Evolutionary conservation across 108 stramenopile species (phyloP).

Genomic region (Cyclotella atomus): DNA sequence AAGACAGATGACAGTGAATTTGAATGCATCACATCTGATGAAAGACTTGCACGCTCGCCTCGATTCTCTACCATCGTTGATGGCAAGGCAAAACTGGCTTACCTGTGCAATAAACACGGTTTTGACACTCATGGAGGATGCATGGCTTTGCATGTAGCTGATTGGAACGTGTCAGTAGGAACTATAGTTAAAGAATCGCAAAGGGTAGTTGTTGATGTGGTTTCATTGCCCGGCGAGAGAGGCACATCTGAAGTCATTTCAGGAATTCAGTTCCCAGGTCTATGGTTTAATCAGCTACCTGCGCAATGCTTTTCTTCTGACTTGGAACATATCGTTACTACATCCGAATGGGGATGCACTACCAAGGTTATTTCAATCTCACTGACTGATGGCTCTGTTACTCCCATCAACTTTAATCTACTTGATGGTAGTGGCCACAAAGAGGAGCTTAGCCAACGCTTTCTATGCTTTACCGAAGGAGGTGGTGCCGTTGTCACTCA

Average conservation of each 20-base stretch:
- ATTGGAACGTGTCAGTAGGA: slow-evolving; percentile 44
- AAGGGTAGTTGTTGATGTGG: slow-evolving; percentile 35
- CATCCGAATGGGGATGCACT: slow-evolving; percentile 69
- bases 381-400: slow-evolving; percentile 38
- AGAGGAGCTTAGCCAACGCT: slow-evolving; percentile 31
- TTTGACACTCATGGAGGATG: slow-evolving; percentile 77
- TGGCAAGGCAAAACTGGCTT: slow-evolving; percentile 49
- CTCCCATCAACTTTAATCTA: slow-evolving; percentile 52
- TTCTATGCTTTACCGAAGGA: slow-evolving; percentile 52
- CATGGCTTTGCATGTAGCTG: slow-evolving; percentile 56
- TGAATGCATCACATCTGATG: slow-evolving; percentile 53
- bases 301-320: slow-evolving; percentile 51
- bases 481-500: slow-evolving; percentile 60
- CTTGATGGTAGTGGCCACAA: neutral
- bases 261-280: slow-evolving; percentile 71
- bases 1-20: slow-evolving; percentile 18
- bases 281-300: slow-evolving; percentile 68
- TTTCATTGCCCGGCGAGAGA: slow-evolving; percentile 38
- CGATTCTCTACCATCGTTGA: slow-evolving; percentile 47
- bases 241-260: slow-evolving; percentile 27
- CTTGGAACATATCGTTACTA: slow-evolving; percentile 46
- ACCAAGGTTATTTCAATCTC: slow-evolving; percentile 56
- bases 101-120: slow-evolving; percentile 56
- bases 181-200: slow-evolving; percentile 20
- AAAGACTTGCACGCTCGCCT: slow-evolving; percentile 69